Evolutionary conservation across 768 basidiomycete species (phyloP).

Genomic region (Grammothele lineata): DNA sequence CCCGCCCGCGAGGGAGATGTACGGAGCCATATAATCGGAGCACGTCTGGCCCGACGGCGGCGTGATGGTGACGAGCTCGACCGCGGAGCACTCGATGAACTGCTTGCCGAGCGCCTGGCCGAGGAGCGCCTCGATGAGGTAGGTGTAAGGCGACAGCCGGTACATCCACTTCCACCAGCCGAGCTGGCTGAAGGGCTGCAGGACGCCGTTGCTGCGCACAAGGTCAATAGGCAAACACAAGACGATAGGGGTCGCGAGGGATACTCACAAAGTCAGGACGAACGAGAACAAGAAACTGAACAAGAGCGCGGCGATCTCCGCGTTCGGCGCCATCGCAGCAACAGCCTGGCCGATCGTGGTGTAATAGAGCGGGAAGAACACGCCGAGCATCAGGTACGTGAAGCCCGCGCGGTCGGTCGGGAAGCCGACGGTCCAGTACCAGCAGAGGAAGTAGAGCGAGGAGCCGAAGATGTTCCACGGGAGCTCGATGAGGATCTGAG

Average conservation of each 20-base stretch:
- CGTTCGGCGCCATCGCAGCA: constrained; percentile 38
- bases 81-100: constrained; percentile 48
- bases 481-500: constrained; percentile 36
- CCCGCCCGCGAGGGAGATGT: constrained; percentile 39
- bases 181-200: constrained; percentile 41
- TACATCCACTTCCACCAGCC: constrained; percentile 45
- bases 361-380: constrained; percentile 42
- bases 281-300: constrained; percentile 37
- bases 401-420: constrained; percentile 34
- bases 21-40: constrained; percentile 39
- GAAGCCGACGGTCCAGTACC: constrained; percentile 46
- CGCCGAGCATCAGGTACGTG: constrained; percentile 33
- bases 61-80: constrained; percentile 56
- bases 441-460: constrained; percentile 41
- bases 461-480: constrained; percentile 40
- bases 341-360: constrained; percentile 39
- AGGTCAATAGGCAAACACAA: background rate
- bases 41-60: constrained; percentile 47
- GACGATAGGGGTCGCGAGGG: background rate
- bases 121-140: constrained; percentile 37
- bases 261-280: constrained; percentile 38
- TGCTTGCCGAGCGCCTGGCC: constrained; percentile 47
- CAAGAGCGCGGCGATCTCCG: constrained; percentile 36
- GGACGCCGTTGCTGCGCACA: constrained; percentile 38
- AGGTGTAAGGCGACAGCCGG: constrained; percentile 30